phyloP scores from a whole-genome alignment of 2,329 filamentous ascomycete species.

The Fusarium kyushuense region DNA sequence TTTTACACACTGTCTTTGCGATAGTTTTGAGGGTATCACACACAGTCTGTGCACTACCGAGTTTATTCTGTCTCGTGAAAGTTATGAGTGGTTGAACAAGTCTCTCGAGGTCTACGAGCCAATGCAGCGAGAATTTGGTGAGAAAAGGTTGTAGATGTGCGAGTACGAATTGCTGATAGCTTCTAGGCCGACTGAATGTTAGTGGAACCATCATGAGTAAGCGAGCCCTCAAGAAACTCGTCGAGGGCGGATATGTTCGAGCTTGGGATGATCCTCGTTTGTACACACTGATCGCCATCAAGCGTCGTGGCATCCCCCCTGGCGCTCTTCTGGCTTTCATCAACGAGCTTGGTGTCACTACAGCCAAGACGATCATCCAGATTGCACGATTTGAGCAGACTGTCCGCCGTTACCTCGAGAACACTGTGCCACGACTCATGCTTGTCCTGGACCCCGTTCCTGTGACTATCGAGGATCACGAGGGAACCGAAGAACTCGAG shows the following conservation, averaged over 20 bases:
- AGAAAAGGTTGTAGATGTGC: background rate
- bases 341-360: constrained; percentile 91
- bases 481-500: constrained; percentile 68
- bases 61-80: constrained; percentile 85
- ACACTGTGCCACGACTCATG: constrained; percentile 89
- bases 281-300: constrained; percentile 86
- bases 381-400: constrained; percentile 86
- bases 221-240: constrained; percentile 82
- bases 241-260: constrained; percentile 80
- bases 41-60: constrained; percentile 95
- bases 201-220: constrained; percentile 90
- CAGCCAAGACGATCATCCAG: constrained; percentile 81
- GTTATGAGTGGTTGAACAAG: constrained; percentile 92
- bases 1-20: constrained; percentile 89
- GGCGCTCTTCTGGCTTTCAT: constrained; percentile 91
- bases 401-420: constrained; percentile 87
- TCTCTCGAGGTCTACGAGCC: constrained; percentile 85
- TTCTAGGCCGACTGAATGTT: constrained; percentile 67
- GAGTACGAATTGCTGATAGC: background rate
- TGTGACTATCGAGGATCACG: constrained; percentile 83
- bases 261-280: constrained; percentile 93
- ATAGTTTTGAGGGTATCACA: constrained; percentile 91
- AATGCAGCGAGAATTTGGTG: constrained; percentile 88
- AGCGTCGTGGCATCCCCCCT: constrained; percentile 86
- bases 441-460: constrained; percentile 87